phyloP scores from a whole-genome alignment of 495 filamentous ascomycete genomes.

The Annulohypoxylon maeteangense region DNA sequence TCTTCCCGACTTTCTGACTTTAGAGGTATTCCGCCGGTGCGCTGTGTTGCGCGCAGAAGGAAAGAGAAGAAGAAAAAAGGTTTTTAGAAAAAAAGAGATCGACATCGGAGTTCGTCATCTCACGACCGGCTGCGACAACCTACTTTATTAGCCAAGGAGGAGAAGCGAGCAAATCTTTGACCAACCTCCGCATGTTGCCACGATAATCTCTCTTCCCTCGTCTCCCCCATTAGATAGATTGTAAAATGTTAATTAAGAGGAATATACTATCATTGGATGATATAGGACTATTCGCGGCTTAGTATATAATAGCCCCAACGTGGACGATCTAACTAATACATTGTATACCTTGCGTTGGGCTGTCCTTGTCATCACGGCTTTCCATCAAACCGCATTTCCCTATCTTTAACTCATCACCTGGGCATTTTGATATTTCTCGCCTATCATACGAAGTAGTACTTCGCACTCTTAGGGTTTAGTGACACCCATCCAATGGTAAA shows the following conservation, averaged over 20 bases:
- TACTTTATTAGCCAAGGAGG: slow-evolving; percentile 40
- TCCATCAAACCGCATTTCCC: slow-evolving; percentile 19
- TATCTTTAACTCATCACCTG: slow-evolving; percentile 4
- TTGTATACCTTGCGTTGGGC: slow-evolving; percentile 3
- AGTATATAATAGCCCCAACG: slow-evolving; percentile 18
- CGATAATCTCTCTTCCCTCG: slow-evolving; percentile 33
- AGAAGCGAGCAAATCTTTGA: slow-evolving; percentile 35
- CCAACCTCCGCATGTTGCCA: slow-evolving; percentile 46
- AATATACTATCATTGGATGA: slow-evolving; percentile 24
- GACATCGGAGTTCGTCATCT: slow-evolving; percentile 44
- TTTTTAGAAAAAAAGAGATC: slow-evolving; percentile 37
- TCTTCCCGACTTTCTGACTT: slow-evolving; percentile 15
- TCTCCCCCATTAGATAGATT: slow-evolving; percentile 37
- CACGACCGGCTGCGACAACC: slow-evolving; percentile 35
- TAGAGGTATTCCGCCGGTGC: slow-evolving; percentile 18
- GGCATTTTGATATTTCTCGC: slow-evolving; percentile 12
- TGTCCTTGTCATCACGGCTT: slow-evolving; percentile 13
- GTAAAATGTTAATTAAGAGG: slow-evolving; percentile 21
- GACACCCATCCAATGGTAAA: slow-evolving; percentile 29
- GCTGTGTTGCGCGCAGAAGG: slow-evolving; percentile 3
- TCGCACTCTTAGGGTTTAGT: slow-evolving; percentile 22
- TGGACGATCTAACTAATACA: slow-evolving; percentile 8
- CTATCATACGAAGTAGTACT: slow-evolving; percentile 9
- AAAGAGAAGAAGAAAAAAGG: neutral
- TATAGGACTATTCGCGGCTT: slow-evolving; percentile 8